Evolutionary conservation across 164 flowering plant species (phyloP), one percentile per base, ranked within the genome.

Genomic region (Umbilicus rupestris): DNA sequence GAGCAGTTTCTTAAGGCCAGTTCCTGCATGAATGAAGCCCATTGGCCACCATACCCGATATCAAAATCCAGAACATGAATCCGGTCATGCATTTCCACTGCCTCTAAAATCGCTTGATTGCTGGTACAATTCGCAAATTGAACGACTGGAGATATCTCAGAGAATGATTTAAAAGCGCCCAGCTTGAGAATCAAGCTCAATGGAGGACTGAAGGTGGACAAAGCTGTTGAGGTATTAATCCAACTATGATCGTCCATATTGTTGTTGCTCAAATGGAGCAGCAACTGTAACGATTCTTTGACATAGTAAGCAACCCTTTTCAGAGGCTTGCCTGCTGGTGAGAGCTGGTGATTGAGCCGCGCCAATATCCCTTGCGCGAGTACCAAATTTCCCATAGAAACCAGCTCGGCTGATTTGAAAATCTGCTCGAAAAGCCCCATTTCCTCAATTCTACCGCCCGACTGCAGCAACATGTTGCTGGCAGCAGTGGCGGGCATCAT

Each of bases 281-380:
- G 73, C 39, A 66, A 66, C 66, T 74, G 79, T 62, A 85, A 66
- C 37, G 87, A 82, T 76, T 85, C 87, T 70, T 80, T 83, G 76
- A 80, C 68, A 65, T 81, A 83, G 67, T 78, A 83, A 74, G 87
- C 83, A 78, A 81, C 83, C 82, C 87, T 79, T 7, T 70, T 71
- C 42, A 79, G 74, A 58, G 89, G 87, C 77, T 89, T 87, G 68
- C 90, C 91, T 46, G 73, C 68, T 0, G 84, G 90, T 68, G 92
- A 84, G 82, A 87, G 91, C 87, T 91, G 98, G 87, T 94, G 98
- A 94, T 94, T 94, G 98, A 94, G 98, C 99, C 97, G 97, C 97
- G 99, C 99, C 99, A 95, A 95, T 95, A 95, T 95, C 99, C 79
- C 97, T 82, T 87, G 96, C 92, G 97, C 97, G 87, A 78, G 89